Base-by-base conservation (phyloP, 2,329 filamentous ascomycete species). In the Venturia aucupariae region DNA sequence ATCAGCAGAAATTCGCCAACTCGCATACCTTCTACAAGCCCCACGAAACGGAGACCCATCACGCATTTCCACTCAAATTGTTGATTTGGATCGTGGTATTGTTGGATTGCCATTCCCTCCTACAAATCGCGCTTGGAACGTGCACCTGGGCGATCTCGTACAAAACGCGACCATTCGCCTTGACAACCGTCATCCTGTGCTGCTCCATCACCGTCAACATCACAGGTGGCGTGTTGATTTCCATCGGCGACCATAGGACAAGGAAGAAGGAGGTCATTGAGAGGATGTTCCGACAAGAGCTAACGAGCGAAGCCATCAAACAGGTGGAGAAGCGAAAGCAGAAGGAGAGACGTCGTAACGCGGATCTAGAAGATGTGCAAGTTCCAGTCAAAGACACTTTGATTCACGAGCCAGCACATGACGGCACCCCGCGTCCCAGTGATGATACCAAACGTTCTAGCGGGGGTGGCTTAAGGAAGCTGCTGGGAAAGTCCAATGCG, bases 11-110 rank as follows among this genome's bases (percentile, higher is more conserved):
- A 71, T 89, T 94, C 71, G 82, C 88, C 71, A 90, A 88, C 69
- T 91, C 88, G 0, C 90, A 95, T 73, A 92, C 89, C 6, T 95
- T 93, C 75, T 95, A 95, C 80, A 92, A 92, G 70, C 90, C 90
- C 0, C 88, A 95, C 74, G 90, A 95, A 75, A 95, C 90, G 0
- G 80, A 85, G 41, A 95, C 90, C 0, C 90, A 95, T 72, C 82
- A 86, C 71, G 88, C 90, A 0, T 95, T 95, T 67, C 90, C 90
- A 0, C 78, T 92, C 0, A 81, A 83, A 39, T 80, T 91, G 6
- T 84, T 95, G 39, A 81, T 94, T 44, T 86, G 89, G 65, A 86
- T 93, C 65, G 87, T 93, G n/a, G 80, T 90, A 7, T 78, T 95
- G 2, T 81, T 94, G 3, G 90, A 95, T 73, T 87, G 83, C 67